Conservation (phyloP, 2,329 filamentous ascomycete species). For the Trichoderma gracile region DNA sequence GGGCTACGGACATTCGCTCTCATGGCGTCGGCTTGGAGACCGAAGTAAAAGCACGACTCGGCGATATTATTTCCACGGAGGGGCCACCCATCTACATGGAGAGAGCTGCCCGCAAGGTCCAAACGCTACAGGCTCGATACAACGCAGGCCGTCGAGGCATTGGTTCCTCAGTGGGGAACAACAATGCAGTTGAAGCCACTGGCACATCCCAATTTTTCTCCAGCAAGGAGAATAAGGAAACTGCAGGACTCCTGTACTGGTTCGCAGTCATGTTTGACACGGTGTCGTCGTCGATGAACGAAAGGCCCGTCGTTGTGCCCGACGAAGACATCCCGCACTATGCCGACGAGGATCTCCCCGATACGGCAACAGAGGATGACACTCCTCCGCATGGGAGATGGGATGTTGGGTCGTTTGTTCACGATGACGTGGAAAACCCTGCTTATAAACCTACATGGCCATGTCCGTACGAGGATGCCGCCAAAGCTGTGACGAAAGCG, state of each 20-base stretch:
- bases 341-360: neutral
- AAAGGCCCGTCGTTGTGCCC: neutral
- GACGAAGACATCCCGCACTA: neutral
- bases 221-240: neutral
- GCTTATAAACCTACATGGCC: neutral
- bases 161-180: neutral
- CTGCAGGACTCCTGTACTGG: neutral
- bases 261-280: conserved; percentile 7
- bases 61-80: neutral
- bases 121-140: neutral
- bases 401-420: neutral
- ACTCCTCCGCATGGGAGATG: neutral
- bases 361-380: neutral
- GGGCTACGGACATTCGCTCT: neutral
- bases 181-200: too few relatives aligned
- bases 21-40: neutral
- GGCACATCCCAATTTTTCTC: neutral
- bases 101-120: neutral
- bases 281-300: neutral
- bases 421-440: conserved; percentile 2
- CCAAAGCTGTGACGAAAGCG: neutral
- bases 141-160: neutral
- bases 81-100: conserved; percentile 3
- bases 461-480: neutral
- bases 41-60: neutral